Evolutionary conservation across 805 yeast species (phyloP).

Genomic region (Starmerella floricola): DNA sequence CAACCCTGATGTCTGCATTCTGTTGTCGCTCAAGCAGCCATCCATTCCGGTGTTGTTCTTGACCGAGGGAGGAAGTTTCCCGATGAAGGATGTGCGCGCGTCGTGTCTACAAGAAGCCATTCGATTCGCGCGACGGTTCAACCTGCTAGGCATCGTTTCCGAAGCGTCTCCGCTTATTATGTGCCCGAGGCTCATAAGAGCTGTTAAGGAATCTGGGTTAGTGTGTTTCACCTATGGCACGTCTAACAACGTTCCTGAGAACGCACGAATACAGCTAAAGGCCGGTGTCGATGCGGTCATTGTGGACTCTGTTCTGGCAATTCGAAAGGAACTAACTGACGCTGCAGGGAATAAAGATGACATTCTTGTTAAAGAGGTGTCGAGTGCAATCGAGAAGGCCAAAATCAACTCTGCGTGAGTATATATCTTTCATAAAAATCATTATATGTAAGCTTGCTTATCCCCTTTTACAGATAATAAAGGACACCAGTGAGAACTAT

Average conservation of each 20-base stretch:
- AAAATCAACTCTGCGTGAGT: not conserved
- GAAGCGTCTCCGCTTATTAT: constrained; percentile 78
- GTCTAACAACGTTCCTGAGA: constrained; percentile 71
- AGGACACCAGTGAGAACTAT: too few species aligned
- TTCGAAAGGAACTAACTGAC: constrained; percentile 60
- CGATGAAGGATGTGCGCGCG: constrained; percentile 86
- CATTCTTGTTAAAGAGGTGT: constrained; percentile 12
- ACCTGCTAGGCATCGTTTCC: constrained; percentile 77
- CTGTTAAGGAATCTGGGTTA: constrained; percentile 80
- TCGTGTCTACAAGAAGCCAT: constrained; percentile 81
- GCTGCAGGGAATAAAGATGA: constrained; percentile 5
- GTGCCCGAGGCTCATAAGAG: constrained; percentile 80
- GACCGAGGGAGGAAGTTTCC: constrained; percentile 74
- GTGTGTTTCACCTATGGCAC: constrained; percentile 90
- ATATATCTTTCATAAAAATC: not conserved
- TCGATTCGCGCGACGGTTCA: constrained; percentile 83
- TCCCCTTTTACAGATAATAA: too few species aligned
- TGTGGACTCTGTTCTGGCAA: constrained; percentile 87
- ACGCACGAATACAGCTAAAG: constrained; percentile 71
- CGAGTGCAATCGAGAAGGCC: constrained; percentile 14
- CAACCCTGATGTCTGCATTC: constrained; percentile 83
- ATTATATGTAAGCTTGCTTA: not conserved
- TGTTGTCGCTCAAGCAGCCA: constrained; percentile 84
- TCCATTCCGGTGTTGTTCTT: constrained; percentile 80
- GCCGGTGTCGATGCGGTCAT: constrained; percentile 98